A percentile compares a stretch with the other conserved stretches of the same genome.
These are phyloP conservation scores for Aphanomyces astaci DNA, from an alignment of 352 stramenopile genomes.

Conservation along the genomic window DNA sequence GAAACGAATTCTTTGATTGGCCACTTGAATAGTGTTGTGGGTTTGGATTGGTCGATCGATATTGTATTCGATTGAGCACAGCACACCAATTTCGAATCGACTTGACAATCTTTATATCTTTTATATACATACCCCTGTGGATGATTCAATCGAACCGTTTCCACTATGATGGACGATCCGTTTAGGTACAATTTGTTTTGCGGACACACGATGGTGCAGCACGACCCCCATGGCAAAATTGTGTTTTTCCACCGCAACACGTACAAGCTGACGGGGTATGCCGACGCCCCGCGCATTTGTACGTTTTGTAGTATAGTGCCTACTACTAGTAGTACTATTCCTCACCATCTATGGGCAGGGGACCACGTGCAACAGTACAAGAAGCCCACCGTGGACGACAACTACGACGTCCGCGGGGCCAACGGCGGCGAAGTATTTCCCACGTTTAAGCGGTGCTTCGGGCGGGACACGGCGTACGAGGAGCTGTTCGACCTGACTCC, in stretches of 20 bases:
- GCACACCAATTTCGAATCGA: no score
- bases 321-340: background rate
- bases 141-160: background rate
- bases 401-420: slow-evolving; percentile 48
- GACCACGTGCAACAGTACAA: slow-evolving; percentile 22
- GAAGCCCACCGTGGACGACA: slow-evolving; percentile 12
- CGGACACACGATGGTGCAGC: slow-evolving; percentile 47
- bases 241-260: slow-evolving; percentile 61
- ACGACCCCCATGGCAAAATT: slow-evolving; percentile 32
- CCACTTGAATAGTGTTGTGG: no score
- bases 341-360: background rate
- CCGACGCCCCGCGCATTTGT: slow-evolving; percentile 21
- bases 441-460: slow-evolving; percentile 60
- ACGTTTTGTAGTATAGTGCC: background rate
- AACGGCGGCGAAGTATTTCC: slow-evolving; percentile 62
- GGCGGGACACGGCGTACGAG: slow-evolving; percentile 59
- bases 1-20: no score
- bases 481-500: slow-evolving; percentile 60
- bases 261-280: slow-evolving; percentile 32
- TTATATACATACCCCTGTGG: no score
- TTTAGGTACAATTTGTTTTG: slow-evolving; percentile 36
- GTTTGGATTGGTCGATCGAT: no score
- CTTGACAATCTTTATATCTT: no score
- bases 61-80: no score
- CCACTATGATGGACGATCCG: background rate